These are phyloP conservation scores for Jackrogersella multiformis DNA, from an alignment of 495 filamentous ascomycete species.

Conservation along the genomic window DNA sequence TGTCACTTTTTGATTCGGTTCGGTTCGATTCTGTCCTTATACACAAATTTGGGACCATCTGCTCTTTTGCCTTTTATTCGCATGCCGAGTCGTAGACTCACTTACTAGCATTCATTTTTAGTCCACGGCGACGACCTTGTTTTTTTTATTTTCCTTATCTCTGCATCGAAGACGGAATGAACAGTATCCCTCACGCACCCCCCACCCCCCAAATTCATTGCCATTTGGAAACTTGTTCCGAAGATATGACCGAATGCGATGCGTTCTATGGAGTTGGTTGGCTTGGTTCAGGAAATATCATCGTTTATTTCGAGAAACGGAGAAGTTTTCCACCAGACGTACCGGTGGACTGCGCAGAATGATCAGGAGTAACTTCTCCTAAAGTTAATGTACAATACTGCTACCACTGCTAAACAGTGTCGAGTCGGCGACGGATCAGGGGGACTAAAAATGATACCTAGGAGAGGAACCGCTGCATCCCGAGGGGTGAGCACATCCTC, in stretches of 20 bases:
- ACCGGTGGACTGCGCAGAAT: constrained; percentile 20
- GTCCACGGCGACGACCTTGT: constrained; percentile 8
- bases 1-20: constrained; percentile 5
- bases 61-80: constrained; percentile 8
- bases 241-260: constrained; percentile 40
- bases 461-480: constrained; percentile 11
- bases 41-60: constrained; percentile 7
- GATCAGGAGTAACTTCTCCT: constrained; percentile 14
- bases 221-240: constrained; percentile 22
- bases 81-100: constrained; percentile 14
- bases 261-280: constrained; percentile 31
- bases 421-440: neutral
- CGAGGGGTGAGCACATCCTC: constrained; percentile 13
- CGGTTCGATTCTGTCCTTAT: constrained; percentile 25
- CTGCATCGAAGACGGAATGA: constrained; percentile 34
- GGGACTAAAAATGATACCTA: constrained; percentile 21
- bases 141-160: constrained; percentile 10
- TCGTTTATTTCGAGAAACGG: constrained; percentile 11
- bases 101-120: constrained; percentile 9
- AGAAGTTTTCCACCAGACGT: constrained; percentile 8
- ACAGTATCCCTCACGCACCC: constrained; percentile 29
- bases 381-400: constrained; percentile 39
- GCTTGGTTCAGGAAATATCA: constrained; percentile 25
- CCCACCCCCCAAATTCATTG: constrained; percentile 9
- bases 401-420: constrained; percentile 4